Conservation (phyloP, 352 stramenopile genomes). For the Pythium insidiosum region DNA sequence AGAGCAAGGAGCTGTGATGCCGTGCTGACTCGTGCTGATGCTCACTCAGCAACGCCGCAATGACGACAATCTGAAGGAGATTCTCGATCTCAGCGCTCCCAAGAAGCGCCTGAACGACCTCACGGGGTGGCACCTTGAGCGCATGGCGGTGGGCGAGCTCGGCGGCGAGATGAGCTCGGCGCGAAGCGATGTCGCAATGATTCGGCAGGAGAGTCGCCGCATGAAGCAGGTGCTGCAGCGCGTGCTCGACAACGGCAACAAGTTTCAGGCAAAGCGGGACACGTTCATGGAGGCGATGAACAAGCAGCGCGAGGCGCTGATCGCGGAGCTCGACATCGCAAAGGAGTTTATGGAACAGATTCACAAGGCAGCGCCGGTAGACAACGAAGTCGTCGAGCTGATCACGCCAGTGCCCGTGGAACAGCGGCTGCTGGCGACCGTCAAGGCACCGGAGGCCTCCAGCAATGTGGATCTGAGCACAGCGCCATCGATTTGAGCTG, state of each 20-base stretch:
- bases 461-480: conserved; percentile 40
- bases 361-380: conserved; percentile 30
- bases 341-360: conserved; percentile 73
- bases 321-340: conserved; percentile 45
- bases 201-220: conserved; percentile 45
- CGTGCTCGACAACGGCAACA: conserved; percentile 45
- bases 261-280: conserved; percentile 44
- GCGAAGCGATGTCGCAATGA: conserved; percentile 35
- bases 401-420: conserved; percentile 54
- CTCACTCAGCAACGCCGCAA: conserved; percentile 74
- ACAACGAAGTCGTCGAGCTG: conserved; percentile 30
- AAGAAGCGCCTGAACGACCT: conserved; percentile 48
- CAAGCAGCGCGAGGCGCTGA: conserved; percentile 63
- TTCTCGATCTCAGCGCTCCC: conserved; percentile 60
- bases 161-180: conserved; percentile 21
- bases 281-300: conserved; percentile 52
- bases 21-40: too few species aligned
- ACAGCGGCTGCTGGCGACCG: conserved; percentile 47
- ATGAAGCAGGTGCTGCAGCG: conserved; percentile 53
- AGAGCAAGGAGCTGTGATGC: too few species aligned
- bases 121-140: conserved; percentile 72
- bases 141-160: conserved; percentile 75
- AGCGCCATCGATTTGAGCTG: conserved; percentile 28
- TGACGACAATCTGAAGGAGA: conserved; percentile 67
- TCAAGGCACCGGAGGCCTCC: conserved; percentile 35